These are phyloP conservation scores for Cladosporium sp. DNA, from an alignment of 2,329 filamentous ascomycete genomes.

Conservation along the genomic window DNA sequence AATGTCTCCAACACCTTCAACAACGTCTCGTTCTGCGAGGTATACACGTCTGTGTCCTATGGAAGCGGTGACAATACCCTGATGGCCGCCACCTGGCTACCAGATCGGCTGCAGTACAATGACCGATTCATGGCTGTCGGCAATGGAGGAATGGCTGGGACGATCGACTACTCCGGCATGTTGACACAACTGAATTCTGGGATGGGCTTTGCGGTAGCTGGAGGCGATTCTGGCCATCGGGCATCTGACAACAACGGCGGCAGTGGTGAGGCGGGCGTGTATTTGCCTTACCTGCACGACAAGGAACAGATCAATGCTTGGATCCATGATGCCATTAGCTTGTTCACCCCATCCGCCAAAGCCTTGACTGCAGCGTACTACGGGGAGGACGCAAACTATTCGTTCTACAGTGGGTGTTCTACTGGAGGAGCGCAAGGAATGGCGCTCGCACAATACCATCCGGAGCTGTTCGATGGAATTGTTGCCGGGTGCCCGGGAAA, in stretches of 20 bases:
- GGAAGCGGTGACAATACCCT: constrained; percentile 27
- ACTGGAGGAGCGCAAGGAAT: constrained; percentile 45
- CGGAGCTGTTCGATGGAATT: constrained; percentile 47
- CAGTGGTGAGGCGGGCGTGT: constrained; percentile 28
- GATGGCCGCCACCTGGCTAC: constrained; percentile 30
- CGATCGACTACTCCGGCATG: constrained; percentile 28
- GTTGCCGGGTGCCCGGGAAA: constrained; percentile 44
- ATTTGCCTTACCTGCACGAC: constrained; percentile 33
- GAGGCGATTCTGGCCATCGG: constrained; percentile 31
- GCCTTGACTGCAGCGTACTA: constrained; percentile 39
- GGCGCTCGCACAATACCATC: constrained; percentile 43
- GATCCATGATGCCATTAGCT: constrained; percentile 42
- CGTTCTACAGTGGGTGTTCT: constrained; percentile 45
- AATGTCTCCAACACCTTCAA: constrained; percentile 27
- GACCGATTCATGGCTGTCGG: constrained; percentile 33
- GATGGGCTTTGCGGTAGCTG: constrained; percentile 30
- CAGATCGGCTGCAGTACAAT: constrained; percentile 26
- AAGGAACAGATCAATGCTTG: constrained; percentile 35
- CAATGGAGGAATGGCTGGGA: constrained; percentile 34
- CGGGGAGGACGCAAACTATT: constrained; percentile 31
- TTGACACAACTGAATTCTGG: constrained; percentile 31
- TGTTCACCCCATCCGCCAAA: constrained; percentile 36
- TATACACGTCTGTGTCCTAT: constrained; percentile 28
- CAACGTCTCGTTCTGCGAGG: constrained; percentile 28
- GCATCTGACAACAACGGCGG: constrained; percentile 29